phyloP scores from a whole-genome alignment of 1,284 basidiomycete species.

The Malassezia obtusa region DNA sequence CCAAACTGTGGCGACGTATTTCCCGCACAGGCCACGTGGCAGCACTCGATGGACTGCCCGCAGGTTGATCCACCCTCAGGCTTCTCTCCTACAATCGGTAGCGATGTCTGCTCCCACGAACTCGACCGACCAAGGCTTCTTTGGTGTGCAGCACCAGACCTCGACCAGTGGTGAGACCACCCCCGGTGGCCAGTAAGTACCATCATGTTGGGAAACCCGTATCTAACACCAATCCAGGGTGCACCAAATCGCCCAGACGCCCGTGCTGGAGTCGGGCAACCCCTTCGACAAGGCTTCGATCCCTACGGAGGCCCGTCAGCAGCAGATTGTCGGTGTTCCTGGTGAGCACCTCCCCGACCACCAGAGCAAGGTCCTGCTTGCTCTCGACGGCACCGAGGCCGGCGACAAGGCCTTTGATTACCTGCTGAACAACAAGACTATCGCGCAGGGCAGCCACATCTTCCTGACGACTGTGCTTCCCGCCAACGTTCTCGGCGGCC shows the following conservation, averaged over 20 bases:
- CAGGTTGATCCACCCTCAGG: background rate
- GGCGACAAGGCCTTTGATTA: conserved; percentile 42
- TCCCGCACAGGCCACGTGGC: background rate
- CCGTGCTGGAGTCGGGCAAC: conserved; percentile 38
- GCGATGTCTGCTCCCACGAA: background rate
- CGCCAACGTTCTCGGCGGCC: conserved; percentile 34
- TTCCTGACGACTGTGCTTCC: conserved; percentile 39
- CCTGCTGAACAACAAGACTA: conserved; percentile 28
- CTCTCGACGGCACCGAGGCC: conserved; percentile 42
- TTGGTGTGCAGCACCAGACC: conserved; percentile 13
- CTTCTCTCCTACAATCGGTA: background rate
- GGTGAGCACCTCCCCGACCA: conserved; percentile 24
- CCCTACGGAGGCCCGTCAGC: conserved; percentile 37
- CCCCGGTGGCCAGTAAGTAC: conserved; percentile 12
- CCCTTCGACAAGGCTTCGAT: conserved; percentile 36
- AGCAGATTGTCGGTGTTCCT: conserved; percentile 37
- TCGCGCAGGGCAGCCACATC: conserved; percentile 29
- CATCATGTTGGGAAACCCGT: background rate
- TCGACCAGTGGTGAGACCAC: conserved; percentile 10
- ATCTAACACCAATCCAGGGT: background rate
- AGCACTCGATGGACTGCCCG: background rate
- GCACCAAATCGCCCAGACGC: conserved; percentile 35
- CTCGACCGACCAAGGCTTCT: conserved; percentile 6
- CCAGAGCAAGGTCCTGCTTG: conserved; percentile 33
- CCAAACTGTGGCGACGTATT: no score